Base-by-base conservation (phyloP, 257 asterid genomes). In the Nicotiana obtusifolia region DNA sequence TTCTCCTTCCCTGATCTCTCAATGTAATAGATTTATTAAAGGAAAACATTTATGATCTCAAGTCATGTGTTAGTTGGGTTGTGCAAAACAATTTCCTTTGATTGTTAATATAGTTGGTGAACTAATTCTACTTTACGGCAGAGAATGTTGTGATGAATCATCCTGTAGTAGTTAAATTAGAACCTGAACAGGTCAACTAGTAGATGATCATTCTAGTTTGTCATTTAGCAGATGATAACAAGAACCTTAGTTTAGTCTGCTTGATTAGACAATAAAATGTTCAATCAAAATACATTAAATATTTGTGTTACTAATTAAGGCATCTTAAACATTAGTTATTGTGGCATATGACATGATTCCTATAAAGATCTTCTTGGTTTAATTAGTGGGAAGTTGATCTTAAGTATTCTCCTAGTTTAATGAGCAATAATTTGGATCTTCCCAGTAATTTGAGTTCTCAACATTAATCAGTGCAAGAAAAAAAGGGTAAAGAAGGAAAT, bases 361-460 rank as follows among this genome's bases (percentile, higher is more conserved):
- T 61, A 37, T 15, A 22, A 68, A 52, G 80, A 59, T 33, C 54
- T 85, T 85, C 84, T 37, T 83, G 68, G 84, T 30, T 77, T 64
- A 37, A 7, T 37, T 37, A 85, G 89, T 90, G 87, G 90, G 86
- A 82, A 66, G 87, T 86, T 87, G 88, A 86, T 87, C 84, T 78
- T 57, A 71, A 11, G 13, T 20, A 71, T 71, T 20, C 41, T 76
- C 69, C 30, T 71, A 37, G 24, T 83, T 75, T 82, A 69, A 44
- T 81, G 71, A 71, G 11, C 81, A 71, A 41, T 52, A 83, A 54
- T 33, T 49, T 62, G 20, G 77, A 64, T 85, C 64, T 65, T 80
- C 73, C 57, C 31, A 75, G 57, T 80, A 49, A 22, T 80, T 28
- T 3, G 24, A 47, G 61, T 47, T 24, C 15, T 47, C 62, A 73